Conservation (phyloP, 2,329 filamentous ascomycete species). For the Chaetothyriales sp. region DNA sequence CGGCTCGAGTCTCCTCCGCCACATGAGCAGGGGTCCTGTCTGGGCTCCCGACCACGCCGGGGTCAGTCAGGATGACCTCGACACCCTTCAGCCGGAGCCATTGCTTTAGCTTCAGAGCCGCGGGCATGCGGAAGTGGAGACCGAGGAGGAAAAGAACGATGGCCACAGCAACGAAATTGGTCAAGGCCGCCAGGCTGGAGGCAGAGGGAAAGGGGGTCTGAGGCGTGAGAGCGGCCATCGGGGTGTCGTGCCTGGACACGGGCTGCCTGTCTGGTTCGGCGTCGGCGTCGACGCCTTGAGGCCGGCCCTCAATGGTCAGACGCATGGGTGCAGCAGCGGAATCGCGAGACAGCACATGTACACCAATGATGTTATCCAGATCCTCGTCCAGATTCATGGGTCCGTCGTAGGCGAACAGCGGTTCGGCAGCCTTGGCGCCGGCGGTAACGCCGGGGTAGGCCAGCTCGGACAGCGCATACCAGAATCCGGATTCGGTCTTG, state of each 20-base stretch:
- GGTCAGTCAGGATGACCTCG: conserved; percentile 6
- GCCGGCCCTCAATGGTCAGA: conserved; percentile 15
- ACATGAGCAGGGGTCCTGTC: not conserved
- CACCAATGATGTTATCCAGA: conserved; percentile 45
- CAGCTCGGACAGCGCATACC: conserved; percentile 83
- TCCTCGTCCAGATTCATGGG: not conserved
- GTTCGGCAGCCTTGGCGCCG: conserved; percentile 33
- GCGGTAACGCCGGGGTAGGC: conserved; percentile 76
- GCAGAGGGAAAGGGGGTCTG: conserved; percentile 1
- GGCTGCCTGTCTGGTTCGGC: conserved; percentile 10
- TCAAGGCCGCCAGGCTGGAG: not conserved
- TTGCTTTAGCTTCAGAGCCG: conserved; percentile 11
- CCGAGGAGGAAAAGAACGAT: conserved; percentile 11
- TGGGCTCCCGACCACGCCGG: conserved; percentile 8
- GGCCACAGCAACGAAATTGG: conserved; percentile 10
- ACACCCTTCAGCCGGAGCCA: conserved; percentile 12
- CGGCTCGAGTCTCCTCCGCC: not conserved
- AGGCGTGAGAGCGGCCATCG: conserved; percentile 3
- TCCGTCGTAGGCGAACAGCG: not conserved
- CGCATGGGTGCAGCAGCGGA: conserved; percentile 38
- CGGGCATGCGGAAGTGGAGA: conserved; percentile 9
- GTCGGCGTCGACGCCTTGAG: conserved; percentile 8
- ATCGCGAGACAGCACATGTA: conserved; percentile 48
- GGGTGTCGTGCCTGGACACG: not conserved
- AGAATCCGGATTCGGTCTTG: conserved; percentile 69